Percentiles rank a stretch among this genome's conserved stretches.
Conservation (phyloP, 2,329 filamentous ascomycete genomes). For the Epichloe scottii region DNA sequence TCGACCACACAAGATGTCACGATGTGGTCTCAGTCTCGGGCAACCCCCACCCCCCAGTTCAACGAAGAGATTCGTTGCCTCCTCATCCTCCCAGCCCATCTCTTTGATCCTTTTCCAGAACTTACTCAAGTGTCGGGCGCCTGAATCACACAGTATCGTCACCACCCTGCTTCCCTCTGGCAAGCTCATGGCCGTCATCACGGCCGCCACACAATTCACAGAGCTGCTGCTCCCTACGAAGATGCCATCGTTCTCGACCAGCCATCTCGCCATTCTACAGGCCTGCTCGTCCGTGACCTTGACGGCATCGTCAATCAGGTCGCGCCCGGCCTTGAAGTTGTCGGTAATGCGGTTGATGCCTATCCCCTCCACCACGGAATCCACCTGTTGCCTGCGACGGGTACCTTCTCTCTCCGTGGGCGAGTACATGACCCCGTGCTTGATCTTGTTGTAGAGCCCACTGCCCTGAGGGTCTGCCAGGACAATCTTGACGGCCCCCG, state of each 20-base stretch:
- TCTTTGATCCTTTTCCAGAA: slow-evolving; percentile 68
- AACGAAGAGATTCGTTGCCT: slow-evolving; percentile 34
- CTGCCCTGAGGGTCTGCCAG: slow-evolving; percentile 91
- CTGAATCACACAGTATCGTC: slow-evolving; percentile 78
- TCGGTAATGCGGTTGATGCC: slow-evolving; percentile 89
- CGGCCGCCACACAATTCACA: slow-evolving; percentile 86
- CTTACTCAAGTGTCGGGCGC: slow-evolving; percentile 71
- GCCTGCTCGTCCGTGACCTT: slow-evolving; percentile 82
- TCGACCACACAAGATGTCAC: background rate
- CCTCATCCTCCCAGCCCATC: slow-evolving; percentile 50
- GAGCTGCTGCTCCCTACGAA: slow-evolving; percentile 90
- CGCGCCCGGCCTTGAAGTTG: slow-evolving; percentile 80
- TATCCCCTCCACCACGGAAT: slow-evolving; percentile 91
- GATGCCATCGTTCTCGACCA: slow-evolving; percentile 90
- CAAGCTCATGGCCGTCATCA: slow-evolving; percentile 52
- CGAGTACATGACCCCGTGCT: slow-evolving; percentile 93
- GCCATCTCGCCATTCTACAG: slow-evolving; percentile 84
- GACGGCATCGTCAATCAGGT: slow-evolving; percentile 82
- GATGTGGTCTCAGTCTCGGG: slow-evolving; percentile 4
- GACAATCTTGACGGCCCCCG: slow-evolving; percentile 56
- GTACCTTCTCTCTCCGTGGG: slow-evolving; percentile 83
- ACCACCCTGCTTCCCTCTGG: slow-evolving; percentile 54
- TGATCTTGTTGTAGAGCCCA: slow-evolving; percentile 82
- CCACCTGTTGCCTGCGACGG: slow-evolving; percentile 76
- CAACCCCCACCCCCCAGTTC: slow-evolving; percentile 35